Conservation (phyloP, 495 filamentous ascomycete species). For the Hypoxylon fragiforme region DNA sequence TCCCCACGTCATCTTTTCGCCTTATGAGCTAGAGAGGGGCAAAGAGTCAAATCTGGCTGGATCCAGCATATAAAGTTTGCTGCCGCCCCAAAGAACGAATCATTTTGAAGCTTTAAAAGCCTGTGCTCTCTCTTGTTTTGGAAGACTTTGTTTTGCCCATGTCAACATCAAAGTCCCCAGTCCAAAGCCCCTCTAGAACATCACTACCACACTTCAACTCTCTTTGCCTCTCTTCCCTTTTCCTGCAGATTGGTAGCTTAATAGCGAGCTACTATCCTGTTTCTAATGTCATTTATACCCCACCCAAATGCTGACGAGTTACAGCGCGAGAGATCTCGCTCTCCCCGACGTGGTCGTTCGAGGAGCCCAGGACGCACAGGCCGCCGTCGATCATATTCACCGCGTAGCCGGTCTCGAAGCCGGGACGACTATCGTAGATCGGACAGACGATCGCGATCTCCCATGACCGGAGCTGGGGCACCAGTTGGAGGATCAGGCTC, state of each 20-base stretch:
- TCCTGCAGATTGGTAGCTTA: constrained; percentile 1
- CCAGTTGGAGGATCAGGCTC: constrained; percentile 63
- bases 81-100: constrained; percentile 8
- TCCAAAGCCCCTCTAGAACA: no score
- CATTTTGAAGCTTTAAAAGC: constrained; percentile 6
- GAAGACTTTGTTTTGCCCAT: no score
- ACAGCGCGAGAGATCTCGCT: constrained; percentile 95
- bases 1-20: constrained; percentile 25
- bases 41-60: constrained; percentile 15
- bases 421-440: constrained; percentile 77
- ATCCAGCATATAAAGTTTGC: constrained; percentile 28
- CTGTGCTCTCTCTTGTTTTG: not conserved
- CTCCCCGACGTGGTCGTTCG: constrained; percentile 78
- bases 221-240: no score
- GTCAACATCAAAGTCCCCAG: no score
- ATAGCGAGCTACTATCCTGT: constrained; percentile 9
- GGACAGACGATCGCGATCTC: constrained; percentile 76
- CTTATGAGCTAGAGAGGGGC: constrained; percentile 16
- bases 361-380: constrained; percentile 51
- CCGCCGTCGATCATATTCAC: constrained; percentile 89
- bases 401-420: constrained; percentile 89
- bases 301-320: constrained; percentile 47
- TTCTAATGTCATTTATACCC: constrained; percentile 35
- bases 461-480: constrained; percentile 76
- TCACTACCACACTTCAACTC: no score